A percentile compares a stretch with the other conserved stretches of the same genome.
phyloP scores from a whole-genome alignment of 1,284 basidiomycete species.

The Ceratobasidium sp. region DNA sequence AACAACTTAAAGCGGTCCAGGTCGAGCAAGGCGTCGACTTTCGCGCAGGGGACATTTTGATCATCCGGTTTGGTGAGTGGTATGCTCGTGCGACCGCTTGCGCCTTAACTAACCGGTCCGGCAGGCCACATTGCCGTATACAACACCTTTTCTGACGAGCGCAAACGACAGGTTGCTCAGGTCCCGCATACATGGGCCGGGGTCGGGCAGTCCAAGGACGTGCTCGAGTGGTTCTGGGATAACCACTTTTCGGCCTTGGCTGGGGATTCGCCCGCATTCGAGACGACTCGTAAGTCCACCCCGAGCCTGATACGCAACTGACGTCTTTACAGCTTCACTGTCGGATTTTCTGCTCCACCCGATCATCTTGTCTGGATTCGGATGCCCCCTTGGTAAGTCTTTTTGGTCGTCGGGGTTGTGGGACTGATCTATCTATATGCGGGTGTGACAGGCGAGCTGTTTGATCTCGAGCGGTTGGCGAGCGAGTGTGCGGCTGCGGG shows the following conservation, averaged over 20 bases:
- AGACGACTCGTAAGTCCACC: slow-evolving; percentile 6
- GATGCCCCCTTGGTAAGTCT: slow-evolving; percentile 38
- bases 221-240: slow-evolving; percentile 53
- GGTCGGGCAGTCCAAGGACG: slow-evolving; percentile 46
- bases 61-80: slow-evolving; percentile 47
- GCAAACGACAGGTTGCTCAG: slow-evolving; percentile 40
- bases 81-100: neutral
- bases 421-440: neutral
- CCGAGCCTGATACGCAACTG: too few species aligned
- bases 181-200: slow-evolving; percentile 43
- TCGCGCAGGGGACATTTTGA: slow-evolving; percentile 48
- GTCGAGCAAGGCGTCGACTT: slow-evolving; percentile 46
- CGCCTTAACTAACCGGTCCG: slow-evolving; percentile 49
- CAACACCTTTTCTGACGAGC: slow-evolving; percentile 41
- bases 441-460: slow-evolving; percentile 53
- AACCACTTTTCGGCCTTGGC: slow-evolving; percentile 53
- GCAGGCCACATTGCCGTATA: slow-evolving; percentile 39
- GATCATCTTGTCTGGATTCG: slow-evolving; percentile 45
- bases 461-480: slow-evolving; percentile 51
- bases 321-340: neutral
- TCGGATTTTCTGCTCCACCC: slow-evolving; percentile 25
- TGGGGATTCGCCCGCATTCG: slow-evolving; percentile 48
- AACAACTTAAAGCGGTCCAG: slow-evolving; percentile 47
- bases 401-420: neutral
- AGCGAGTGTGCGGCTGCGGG: slow-evolving; percentile 46